Conservation (phyloP, 768 basidiomycete species). For the Dendrothele bispora region DNA sequence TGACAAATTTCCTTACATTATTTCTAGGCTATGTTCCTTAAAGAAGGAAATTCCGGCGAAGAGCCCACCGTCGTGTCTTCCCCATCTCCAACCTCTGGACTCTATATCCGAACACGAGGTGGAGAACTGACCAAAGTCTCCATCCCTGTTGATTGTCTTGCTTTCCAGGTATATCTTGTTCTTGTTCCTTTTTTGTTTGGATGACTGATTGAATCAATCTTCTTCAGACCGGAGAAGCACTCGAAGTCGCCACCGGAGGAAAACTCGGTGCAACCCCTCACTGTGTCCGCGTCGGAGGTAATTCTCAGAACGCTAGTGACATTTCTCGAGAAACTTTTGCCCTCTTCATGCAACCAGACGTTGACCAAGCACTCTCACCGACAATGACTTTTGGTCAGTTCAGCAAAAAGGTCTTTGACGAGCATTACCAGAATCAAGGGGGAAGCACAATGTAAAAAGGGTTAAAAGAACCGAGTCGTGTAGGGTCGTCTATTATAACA, state of each 20-base stretch:
- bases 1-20: too few species aligned
- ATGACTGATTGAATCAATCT: neutral
- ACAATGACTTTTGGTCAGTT: conserved; percentile 87
- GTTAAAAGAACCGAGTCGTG: too few species aligned
- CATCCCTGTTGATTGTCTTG: conserved; percentile 83
- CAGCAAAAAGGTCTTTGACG: conserved; percentile 76
- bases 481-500: too few species aligned
- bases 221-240: conserved; percentile 86
- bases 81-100: conserved; percentile 77
- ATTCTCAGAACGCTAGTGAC: conserved; percentile 38
- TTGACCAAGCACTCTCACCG: conserved; percentile 67
- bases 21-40: conserved; percentile 80
- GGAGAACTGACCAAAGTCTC: conserved; percentile 78
- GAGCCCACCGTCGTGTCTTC: conserved; percentile 54
- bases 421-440: conserved; percentile 37
- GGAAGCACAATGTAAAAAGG: too few species aligned
- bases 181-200: too few species aligned
- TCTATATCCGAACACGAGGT: conserved; percentile 88
- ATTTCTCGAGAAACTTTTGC: conserved; percentile 88
- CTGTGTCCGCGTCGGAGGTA: conserved; percentile 82
- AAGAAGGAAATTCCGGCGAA: conserved; percentile 34
- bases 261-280: conserved; percentile 91
- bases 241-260: conserved; percentile 84
- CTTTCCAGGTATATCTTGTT: conserved; percentile 58
- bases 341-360: conserved; percentile 87